A percentile compares a stretch with the other conserved stretches of the same genome.
Evolutionary conservation across 352 stramenopile species (phyloP).

Genomic region (Pythium brassicae): DNA sequence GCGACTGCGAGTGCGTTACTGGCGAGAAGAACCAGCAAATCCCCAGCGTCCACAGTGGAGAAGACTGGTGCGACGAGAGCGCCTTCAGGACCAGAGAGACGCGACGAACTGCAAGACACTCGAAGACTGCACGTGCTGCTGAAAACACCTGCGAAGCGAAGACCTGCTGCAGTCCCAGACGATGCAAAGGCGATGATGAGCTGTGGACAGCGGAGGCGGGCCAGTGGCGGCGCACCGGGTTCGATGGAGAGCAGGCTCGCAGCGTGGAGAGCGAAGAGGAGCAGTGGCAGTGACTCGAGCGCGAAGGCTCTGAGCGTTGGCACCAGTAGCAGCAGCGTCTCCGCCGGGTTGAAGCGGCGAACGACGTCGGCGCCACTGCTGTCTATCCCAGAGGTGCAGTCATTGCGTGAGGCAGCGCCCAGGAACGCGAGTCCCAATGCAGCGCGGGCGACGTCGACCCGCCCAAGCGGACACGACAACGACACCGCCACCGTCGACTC

Average conservation of each 20-base stretch:
- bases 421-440: neutral
- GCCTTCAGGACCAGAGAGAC: no score
- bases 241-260: conserved; percentile 15
- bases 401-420: neutral
- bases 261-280: conserved; percentile 12
- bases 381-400: neutral
- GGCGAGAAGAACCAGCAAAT: no score
- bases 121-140: no score
- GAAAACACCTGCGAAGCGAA: no score
- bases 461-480: neutral
- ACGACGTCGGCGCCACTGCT: conserved; percentile 2
- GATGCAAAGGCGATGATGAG: conserved; percentile 2
- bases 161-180: no score
- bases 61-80: no score
- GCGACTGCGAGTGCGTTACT: neutral
- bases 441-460: neutral
- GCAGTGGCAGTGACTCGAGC: neutral
- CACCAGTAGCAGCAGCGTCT: neutral
- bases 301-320: neutral
- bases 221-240: neutral
- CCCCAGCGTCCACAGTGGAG: no score
- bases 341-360: conserved; percentile 4
- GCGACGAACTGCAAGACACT: no score
- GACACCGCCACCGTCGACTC: neutral
- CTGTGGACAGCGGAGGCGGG: neutral